These are phyloP conservation scores for Hibiscus trionum DNA, from an alignment of 345 rosid species.

Conservation along the genomic window DNA sequence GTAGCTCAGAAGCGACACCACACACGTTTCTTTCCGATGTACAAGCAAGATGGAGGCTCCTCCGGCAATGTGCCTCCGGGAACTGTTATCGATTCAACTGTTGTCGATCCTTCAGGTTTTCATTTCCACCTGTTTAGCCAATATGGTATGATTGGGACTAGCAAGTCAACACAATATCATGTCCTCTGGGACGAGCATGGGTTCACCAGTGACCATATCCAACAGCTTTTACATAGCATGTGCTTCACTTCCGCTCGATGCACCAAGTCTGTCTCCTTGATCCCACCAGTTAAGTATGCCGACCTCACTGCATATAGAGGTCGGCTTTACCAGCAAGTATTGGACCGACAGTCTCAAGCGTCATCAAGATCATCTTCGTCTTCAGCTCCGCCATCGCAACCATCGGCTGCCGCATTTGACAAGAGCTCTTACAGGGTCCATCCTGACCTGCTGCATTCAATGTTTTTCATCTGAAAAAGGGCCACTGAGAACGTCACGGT, in stretches of 20 bases:
- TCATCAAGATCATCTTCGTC: conserved; percentile 28
- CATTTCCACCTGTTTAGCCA: conserved; percentile 74
- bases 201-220: conserved; percentile 49
- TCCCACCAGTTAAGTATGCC: conserved; percentile 79
- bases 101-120: conserved; percentile 59
- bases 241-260: conserved; percentile 82
- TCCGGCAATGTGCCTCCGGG: conserved; percentile 61
- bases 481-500: background rate
- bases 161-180: conserved; percentile 72
- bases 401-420: conserved; percentile 21
- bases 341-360: conserved; percentile 30
- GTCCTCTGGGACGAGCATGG: conserved; percentile 63
- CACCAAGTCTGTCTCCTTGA: conserved; percentile 64
- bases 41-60: conserved; percentile 22
- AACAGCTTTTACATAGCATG: conserved; percentile 61
- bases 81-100: conserved; percentile 57
- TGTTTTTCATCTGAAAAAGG: conserved; percentile 56
- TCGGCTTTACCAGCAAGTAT: conserved; percentile 54
- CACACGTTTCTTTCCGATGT: conserved; percentile 54
- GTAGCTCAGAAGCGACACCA: conserved; percentile 72
- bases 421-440: conserved; percentile 44
- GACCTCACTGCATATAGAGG: conserved; percentile 70
- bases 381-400: background rate
- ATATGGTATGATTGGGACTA: conserved; percentile 62
- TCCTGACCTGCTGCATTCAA: conserved; percentile 38